Base-by-base conservation (phyloP, 2,329 filamentous ascomycete species). In the Sporothrix sp. region DNA sequence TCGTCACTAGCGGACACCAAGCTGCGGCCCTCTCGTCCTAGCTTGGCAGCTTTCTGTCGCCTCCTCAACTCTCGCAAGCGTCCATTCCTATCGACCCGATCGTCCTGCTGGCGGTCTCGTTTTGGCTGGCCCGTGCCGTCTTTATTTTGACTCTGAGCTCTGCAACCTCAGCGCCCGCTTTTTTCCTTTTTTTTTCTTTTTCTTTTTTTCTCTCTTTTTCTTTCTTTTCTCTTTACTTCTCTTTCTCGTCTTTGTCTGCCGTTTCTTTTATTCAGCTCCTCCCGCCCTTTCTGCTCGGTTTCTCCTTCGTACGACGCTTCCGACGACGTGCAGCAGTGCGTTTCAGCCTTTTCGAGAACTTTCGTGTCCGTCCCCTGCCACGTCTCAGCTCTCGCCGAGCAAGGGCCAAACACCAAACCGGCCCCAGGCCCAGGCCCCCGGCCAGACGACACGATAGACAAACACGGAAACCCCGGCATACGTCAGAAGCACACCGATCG, bases 1-100 rank as follows among this genome's bases (percentile, higher is more conserved):
- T 45, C 42, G 42, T 45, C 42, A 45, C 42, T 45, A 45, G 39
- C 27, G n/a, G 39, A 16, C 9, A 43, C 11, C 33, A 35, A n/a
- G 8, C 20, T 20, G 21, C 20, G 23, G 18, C 27, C 28, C 18
- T 20, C 42, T 33, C 20, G n/a, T 13, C 8, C 23, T 45, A 45
- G 42, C 42, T 35, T 35, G 18, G 13, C 33, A 7, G 33, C 20
- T 4, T 28, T 25, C 10, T 43, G 10, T 27, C 20, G 28, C 25
- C 27, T n/a, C 5, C n/a, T 9, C 37, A 30, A 45, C 28, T 20
- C 42, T 45, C 23, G 42, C 42, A 33, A 45, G 28, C 28, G n/a
- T 45, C 42, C 42, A 45, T 35, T 35, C 42, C 42, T 45, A 27
- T 45, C 42, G 30, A n/a, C 42, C 28, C 16, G 28, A 13, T 33